Conservation (phyloP, 116 monocot genomes). For the Posidonia oceanica region DNA sequence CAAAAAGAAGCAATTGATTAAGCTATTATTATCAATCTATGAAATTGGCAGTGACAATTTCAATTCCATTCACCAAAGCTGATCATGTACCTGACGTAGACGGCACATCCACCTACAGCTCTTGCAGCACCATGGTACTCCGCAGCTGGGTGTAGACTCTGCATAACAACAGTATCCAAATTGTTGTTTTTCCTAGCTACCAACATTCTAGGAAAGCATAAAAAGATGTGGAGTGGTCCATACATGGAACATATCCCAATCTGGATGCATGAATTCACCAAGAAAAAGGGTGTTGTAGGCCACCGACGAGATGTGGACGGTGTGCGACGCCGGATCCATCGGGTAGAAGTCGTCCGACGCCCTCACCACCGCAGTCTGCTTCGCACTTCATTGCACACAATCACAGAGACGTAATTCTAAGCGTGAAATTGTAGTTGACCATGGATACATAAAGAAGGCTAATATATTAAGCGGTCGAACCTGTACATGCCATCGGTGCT, state of each 20-base stretch:
- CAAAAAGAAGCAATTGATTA: background rate
- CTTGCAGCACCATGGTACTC: constrained; percentile 84
- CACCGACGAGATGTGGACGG: constrained; percentile 73
- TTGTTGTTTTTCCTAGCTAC: background rate
- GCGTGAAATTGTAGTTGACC: background rate
- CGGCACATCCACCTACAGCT: constrained; percentile 65
- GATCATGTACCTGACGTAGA: constrained; percentile 49
- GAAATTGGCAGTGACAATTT: background rate
- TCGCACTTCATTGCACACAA: constrained; percentile 20
- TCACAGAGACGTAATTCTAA: background rate
- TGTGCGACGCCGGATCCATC: constrained; percentile 71
- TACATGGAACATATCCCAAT: constrained; percentile 96
- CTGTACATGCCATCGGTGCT: constrained; percentile 63
- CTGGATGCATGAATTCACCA: constrained; percentile 90
- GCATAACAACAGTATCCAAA: background rate
- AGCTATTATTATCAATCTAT: background rate
- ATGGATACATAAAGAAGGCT: background rate
- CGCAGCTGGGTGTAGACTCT: constrained; percentile 71
- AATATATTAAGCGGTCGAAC: background rate
- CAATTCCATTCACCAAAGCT: background rate
- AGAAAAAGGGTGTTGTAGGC: constrained; percentile 82
- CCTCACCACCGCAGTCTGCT: constrained; percentile 61
- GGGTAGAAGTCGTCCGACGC: constrained; percentile 88
- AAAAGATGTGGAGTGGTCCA: background rate
- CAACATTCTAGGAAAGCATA: background rate